Evolutionary conservation across 345 rosid species (phyloP), one percentile per base, ranked within the genome.

Genomic region (Microcos paniculata): DNA sequence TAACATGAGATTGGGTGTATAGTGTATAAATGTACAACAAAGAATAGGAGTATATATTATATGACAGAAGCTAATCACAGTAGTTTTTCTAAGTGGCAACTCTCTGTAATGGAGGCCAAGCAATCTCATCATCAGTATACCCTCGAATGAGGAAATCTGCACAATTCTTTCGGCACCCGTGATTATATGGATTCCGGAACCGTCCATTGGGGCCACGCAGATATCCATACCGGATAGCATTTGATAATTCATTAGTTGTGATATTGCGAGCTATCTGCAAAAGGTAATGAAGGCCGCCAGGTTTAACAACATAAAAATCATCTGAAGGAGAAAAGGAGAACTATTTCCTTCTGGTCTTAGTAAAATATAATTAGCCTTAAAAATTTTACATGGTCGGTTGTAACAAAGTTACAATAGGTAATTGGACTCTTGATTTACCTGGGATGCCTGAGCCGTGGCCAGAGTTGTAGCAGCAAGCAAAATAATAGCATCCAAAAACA

Each of bases 181-280:
- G 98, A 84, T 93, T 93, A 73, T 96, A 96, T 45, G 99, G 98
- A 77, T 96, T 96, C 75, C 85, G 88, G 46, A 92, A 93, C 75
- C 71, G 85, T n/a, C 99, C 97, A 45, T 93, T 92, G 42, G 91
- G 84, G 31, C 98, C 92, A 19, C 75, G 90, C 64, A 96, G 90
- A 75, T 95, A 95, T 23, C 87, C 88, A 64, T 93, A 91, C 4
- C 99, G 91, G 67, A 76, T 49, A 51, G 87, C 72, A 75, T 96
- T 96, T 48, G 97, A 92, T 64, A 88, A 43, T 71, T 96, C 97
- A 51, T 96, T 96, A 8, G 99, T 93, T 56, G 99, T 96, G 71
- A 96, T 89, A 73, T 96, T 96, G 62, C 91, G 80, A 66, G 94
- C 87, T 86, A 96, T 88, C 98, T 96, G 97, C 82, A 79, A 66